Evolutionary conservation across 352 stramenopile species (phyloP), one percentile per base, ranked within the genome.

Genomic region (Pythium myriotylum): DNA sequence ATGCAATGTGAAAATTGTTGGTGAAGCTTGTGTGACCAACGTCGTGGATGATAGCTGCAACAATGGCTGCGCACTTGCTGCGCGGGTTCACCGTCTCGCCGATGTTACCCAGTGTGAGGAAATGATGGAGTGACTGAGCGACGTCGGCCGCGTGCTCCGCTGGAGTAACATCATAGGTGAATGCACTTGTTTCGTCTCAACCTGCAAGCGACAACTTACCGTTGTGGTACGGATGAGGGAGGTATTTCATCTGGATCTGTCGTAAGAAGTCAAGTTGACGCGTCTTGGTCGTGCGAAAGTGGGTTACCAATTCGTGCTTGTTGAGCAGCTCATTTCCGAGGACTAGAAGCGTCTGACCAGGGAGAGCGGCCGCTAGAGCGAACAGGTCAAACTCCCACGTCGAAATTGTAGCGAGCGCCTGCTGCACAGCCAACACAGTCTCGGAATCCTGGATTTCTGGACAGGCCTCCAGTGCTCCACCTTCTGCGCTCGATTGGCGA

Each of bases 1-100:
- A 55, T 19, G 74, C 74, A 52, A 96, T 91, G 70, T 94, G 86
- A 56, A 96, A 95, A 55, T 91, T 92, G 72, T 96, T 94, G 57
- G 84, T 89, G 69, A 77, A 91, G 59, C 87, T 92, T 48, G 84
- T 92, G 68, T 96, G 88, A n/a, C 80, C 85, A 41, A 96, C 77
- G 40, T 96, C 88, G 54, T 96, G 88, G 56, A 95, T 68, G 23
- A 94, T 79, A 14, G 88, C 87, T 22, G 84, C 86, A 19, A 96
- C 54, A 22, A 96, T 76, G 35, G 85, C 72, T 0, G 82, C 74
- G 29, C 87, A 90, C 46, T 90, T 89, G 42, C 70, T 88, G 32
- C 83, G 78, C 24, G 77, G 72, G 4, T 68, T 79, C 42, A 92
- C 77, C 8, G 78, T 74, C 33, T 65, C 77, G 4, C 86, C 81